These are phyloP conservation scores for Oenanthe sinensis DNA, from an alignment of 129 eudicot species.

Conservation along the genomic window DNA sequence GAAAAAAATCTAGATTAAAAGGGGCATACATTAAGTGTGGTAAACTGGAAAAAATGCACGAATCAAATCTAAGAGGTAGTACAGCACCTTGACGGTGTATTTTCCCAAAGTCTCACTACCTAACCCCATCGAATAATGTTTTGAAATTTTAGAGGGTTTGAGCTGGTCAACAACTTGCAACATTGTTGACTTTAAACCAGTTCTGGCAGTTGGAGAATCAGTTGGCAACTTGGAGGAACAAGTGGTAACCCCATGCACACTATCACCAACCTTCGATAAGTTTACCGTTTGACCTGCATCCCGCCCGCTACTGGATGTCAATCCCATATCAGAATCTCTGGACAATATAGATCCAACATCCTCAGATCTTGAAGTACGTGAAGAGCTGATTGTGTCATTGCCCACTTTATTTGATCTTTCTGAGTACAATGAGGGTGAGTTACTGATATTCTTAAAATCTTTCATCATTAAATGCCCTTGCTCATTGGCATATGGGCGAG, in stretches of 20 bases:
- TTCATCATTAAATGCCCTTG: conserved; percentile 14
- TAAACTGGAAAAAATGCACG: neutral
- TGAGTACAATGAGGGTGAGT: conserved; percentile 11
- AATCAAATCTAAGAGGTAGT: neutral
- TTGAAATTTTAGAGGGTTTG: conserved; percentile 34
- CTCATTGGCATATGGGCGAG: conserved; percentile 13
- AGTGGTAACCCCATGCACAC: conserved; percentile 16
- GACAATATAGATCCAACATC: conserved; percentile 17
- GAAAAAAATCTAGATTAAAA: neutral
- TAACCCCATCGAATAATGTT: conserved; percentile 26
- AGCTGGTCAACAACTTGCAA: conserved; percentile 50
- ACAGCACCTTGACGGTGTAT: conserved; percentile 39
- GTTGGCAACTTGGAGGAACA: conserved; percentile 23
- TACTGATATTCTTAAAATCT: conserved; percentile 16
- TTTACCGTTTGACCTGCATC: conserved; percentile 19
- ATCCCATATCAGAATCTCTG: conserved; percentile 18
- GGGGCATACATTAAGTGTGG: neutral
- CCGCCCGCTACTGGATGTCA: conserved; percentile 23
- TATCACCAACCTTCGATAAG: conserved; percentile 27
- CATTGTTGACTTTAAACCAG: conserved; percentile 40
- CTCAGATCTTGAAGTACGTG: conserved; percentile 11
- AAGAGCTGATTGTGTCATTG: conserved; percentile 14
- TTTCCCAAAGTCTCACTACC: conserved; percentile 26
- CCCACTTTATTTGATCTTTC: conserved; percentile 15
- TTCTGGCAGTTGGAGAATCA: conserved; percentile 19